Evolutionary conservation across 495 filamentous ascomycete genomes (phyloP), one percentile per base, ranked within the genome.

Genomic region (Sabuloglossum arenarium): DNA sequence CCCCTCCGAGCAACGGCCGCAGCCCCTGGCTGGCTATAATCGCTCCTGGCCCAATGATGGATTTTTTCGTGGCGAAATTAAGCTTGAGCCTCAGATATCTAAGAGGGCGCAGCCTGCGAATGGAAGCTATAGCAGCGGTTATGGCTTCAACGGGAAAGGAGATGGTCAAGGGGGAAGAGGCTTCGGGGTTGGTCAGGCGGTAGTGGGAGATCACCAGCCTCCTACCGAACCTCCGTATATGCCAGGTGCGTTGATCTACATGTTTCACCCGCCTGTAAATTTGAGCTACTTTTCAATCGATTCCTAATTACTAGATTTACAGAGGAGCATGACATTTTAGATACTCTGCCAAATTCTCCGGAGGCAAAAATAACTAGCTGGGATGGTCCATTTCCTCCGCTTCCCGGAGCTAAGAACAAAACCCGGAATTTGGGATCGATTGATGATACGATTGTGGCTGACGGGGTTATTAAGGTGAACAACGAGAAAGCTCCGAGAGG

Each of bases 391-490:
- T 56, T 56, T 23, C 55, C 55, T 23, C 5, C 42, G 12, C 28
- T 56, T 46, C 39, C 55, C 16, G 16, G 34, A n/a, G 8, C 55
- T 5, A 56, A 47, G 42, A 51, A 51, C 16, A 56, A 46, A 47
- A 1, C 47, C 14, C 47, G 21, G 12, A 51, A 51, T 29, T 6
- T 14, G 6, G 47, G 25, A 27, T 29, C 47, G 11, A 27, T 51
- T 19, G 47, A 51, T 14, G 12, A 27, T 2, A 21, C 47, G 28
- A 27, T 23, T 1, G 1, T 29, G 47, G 16, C n/a, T 51, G 47
- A 51, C 5, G 23, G 14, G 2, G 11, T 19, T 29, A 19, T 1
- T 29, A 51, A 39, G 16, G 8, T 39, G 16, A 39, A 39, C 16
- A 8, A 16, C 12, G 25, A 19, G 28, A 23, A 19, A 0, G 47